phyloP scores from a whole-genome alignment of 768 basidiomycete species.

The Lepiota brunneoincarnata region DNA sequence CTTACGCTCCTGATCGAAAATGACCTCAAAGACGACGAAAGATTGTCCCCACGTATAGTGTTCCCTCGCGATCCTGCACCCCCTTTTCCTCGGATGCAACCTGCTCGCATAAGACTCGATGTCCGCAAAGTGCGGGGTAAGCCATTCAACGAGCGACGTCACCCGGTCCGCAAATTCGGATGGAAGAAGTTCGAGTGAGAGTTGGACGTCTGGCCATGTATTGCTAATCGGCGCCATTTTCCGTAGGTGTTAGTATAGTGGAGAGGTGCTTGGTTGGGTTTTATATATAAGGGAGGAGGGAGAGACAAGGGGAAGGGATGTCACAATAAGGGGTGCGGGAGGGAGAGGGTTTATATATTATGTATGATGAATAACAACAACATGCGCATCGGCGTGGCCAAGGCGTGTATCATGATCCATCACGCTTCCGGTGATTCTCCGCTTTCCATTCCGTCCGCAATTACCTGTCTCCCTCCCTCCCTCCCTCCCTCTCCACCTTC shows the following conservation, averaged over 20 bases:
- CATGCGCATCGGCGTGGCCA: not conserved
- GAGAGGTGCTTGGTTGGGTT: not conserved
- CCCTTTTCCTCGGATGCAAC: constrained; percentile 27
- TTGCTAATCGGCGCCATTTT: constrained; percentile 29
- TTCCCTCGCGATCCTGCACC: constrained; percentile 29
- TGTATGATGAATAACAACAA: not conserved
- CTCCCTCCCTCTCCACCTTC: not conserved
- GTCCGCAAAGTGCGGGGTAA: constrained; percentile 26
- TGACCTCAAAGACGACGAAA: constrained; percentile 36
- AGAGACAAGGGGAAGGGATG: not conserved
- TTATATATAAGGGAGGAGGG: not conserved
- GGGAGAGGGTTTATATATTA: not conserved
- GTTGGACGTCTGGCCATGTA: constrained; percentile 35
- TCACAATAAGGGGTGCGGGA: not conserved
- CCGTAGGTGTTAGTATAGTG: not conserved
- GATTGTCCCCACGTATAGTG: constrained; percentile 41
- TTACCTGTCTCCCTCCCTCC: not conserved
- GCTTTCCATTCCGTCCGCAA: not conserved
- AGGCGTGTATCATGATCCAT: constrained; percentile 7
- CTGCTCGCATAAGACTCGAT: constrained; percentile 34
- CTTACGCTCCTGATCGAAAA: constrained; percentile 18
- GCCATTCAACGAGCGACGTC: constrained; percentile 32
- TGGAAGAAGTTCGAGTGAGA: constrained; percentile 33
- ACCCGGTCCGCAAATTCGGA: constrained; percentile 32
- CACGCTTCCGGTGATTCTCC: not conserved